Base-by-base conservation (phyloP, 768 basidiomycete genomes). In the Suillus paluster region DNA sequence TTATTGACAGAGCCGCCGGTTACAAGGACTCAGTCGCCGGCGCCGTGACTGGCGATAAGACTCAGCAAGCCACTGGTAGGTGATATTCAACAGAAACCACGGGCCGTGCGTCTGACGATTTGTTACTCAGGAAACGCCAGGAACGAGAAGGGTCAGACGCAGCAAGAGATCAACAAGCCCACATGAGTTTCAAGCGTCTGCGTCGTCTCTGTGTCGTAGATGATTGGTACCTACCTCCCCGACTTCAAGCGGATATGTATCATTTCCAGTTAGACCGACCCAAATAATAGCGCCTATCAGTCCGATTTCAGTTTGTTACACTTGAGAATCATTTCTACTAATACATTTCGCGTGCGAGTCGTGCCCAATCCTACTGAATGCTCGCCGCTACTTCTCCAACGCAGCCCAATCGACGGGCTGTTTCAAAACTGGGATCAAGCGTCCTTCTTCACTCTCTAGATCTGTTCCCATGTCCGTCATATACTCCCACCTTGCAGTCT, bases 401-500 rank as follows among this genome's bases (percentile, higher is more conserved):
- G 17, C 54, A 39, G n/a, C 85, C 93, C 92, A 94, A 15, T 87
- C 83, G 61, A 70, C 79, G 2, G 93, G 88, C 39, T 77, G 80
- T 71, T 78, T 85, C 62, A 96, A 73, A 1, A 89, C 84, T 34
- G 81, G 77, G 38, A 92, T 65, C 38, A 94, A 67, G 57, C 81
- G 81, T 19, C 83, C 88, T 70, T 95, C 94, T 61, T 85, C 84
- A 11, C 86, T 87, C 0, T 83, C 86, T 61, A 75, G 80, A 33
- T 86, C 80, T 21, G 75, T 78, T 2, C 90, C 93, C 65, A 95
- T 73, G 8, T 92, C 89, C 5, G 85, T 81, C 86, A 89, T 89
- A 73, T 95, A 96, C 76, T 96, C 94, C 94, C 94, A 96, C 64
- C 92, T 82, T 27, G 91, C 92, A 5, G 86, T 90, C 76, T 94